These are phyloP conservation scores for Diaporthe sp. DNA, from an alignment of 2,329 filamentous ascomycete genomes.

Conservation along the genomic window DNA sequence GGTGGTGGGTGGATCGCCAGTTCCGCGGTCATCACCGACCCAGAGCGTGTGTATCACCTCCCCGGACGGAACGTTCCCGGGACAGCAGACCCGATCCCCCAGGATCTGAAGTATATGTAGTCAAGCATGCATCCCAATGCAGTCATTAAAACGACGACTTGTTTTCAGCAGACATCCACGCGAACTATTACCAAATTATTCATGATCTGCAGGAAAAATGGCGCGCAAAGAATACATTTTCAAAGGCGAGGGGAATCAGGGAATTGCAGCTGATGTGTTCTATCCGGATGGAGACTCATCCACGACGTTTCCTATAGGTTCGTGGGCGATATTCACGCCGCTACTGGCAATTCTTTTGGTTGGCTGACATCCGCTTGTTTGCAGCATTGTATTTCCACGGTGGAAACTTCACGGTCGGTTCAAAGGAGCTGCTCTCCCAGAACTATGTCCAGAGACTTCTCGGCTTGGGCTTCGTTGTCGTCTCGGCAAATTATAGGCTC, in stretches of 20 bases:
- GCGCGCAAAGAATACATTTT: not conserved
- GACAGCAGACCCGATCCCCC: too few relatives aligned
- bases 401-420: not conserved
- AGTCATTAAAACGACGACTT: too few relatives aligned
- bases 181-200: not conserved
- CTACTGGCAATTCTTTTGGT: not conserved
- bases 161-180: not conserved
- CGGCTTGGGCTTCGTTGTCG: not conserved
- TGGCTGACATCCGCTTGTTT: not conserved
- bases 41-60: not conserved
- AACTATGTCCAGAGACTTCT: not conserved
- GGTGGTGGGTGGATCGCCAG: not conserved
- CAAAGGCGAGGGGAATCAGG: not conserved
- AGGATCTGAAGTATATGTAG: not conserved
- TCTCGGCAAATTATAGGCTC: not conserved
- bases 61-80: not conserved
- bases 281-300: not conserved
- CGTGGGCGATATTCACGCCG: not conserved
- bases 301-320: not conserved
- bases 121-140: not conserved
- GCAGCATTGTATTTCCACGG: not conserved
- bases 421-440: not conserved
- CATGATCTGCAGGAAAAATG: not conserved
- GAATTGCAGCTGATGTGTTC: not conserved
- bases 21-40: constrained; percentile 7